Evolutionary conservation across 2,329 filamentous ascomycete genomes (phyloP).

Genomic region (Pseudocercospora eumusae): DNA sequence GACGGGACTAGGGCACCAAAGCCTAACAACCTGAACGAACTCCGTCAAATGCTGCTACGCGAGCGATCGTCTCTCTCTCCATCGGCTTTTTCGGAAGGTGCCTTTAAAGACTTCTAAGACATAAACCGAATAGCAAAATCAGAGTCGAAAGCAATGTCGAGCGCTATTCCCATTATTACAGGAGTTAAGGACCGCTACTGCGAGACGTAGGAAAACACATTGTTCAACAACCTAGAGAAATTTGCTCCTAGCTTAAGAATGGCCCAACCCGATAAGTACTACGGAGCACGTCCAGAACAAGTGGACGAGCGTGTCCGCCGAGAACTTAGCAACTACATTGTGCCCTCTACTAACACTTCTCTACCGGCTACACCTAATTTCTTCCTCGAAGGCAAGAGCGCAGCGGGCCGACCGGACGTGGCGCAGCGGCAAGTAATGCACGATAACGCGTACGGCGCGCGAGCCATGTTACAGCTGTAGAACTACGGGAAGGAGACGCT

Average conservation of each 20-base stretch:
- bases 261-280: conserved; percentile 3
- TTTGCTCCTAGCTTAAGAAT: neutral
- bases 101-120: conserved; percentile 27
- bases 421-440: neutral
- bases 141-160: conserved; percentile 24
- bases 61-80: too few species aligned
- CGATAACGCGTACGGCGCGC: neutral
- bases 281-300: conserved; percentile 9
- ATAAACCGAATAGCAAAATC: conserved; percentile 24
- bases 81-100: conserved; percentile 23
- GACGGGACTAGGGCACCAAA: too few species aligned
- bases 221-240: conserved; percentile 2
- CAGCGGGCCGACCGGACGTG: neutral
- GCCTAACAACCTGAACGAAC: too few species aligned
- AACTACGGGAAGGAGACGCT: neutral
- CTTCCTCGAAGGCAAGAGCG: neutral
- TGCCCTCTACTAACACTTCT: neutral
- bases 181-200: conserved; percentile 18
- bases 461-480: neutral
- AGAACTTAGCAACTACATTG: neutral
- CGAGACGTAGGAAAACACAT: neutral
- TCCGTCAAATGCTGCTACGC: too few species aligned
- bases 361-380: neutral
- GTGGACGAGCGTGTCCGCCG: neutral
- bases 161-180: conserved; percentile 25